Evolutionary conservation across 345 rosid genomes (phyloP), one percentile per base, ranked within the genome.

Genomic region (Lepidium africanum): DNA sequence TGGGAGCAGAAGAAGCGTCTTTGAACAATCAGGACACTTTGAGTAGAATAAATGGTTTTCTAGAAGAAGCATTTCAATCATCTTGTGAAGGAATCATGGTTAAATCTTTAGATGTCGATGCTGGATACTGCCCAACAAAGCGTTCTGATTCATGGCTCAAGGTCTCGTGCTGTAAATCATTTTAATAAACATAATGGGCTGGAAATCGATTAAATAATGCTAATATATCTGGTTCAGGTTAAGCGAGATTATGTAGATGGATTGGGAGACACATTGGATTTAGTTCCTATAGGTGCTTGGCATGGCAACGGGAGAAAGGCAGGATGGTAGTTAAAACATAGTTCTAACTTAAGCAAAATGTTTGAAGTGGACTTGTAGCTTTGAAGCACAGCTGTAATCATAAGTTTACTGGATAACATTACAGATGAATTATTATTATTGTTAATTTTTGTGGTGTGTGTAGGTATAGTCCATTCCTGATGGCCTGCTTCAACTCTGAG

Each of bases 211-310:
- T 15, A 59, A 71, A 49, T 51, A 53, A n/a, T 23, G 42, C 57
- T 61, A 61, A 23, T 16, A 52, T 55, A 48, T 62, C 54, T 67
- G 70, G 76, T 70, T 60, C 74, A 89, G 98, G 90, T 92, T 35
- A 92, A 92, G 76, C 89, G 88, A 69, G 98, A 92, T 74, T 89
- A 92, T 78, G 82, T 89, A 41, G 92, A 86, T 39, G 96, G 89
- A 59, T 54, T 92, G 59, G 77, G 79, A 42, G 98, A 89, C 70
- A 82, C 96, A 36, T 85, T 92, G 75, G 98, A 89, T 83, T 82
- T 92, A 77, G 92, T 92, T 65, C 92, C 98, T 9, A 92, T 92
- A 43, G 98, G 95, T 59, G 96, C 95, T 58, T 87, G 98, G 98
- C 88, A 89, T 75, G 96, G 95, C 52, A 92, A 92, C 51, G 96